Base-by-base conservation (phyloP, 176 grass and related monocot genomes). In the Alloteropsis semialata region DNA sequence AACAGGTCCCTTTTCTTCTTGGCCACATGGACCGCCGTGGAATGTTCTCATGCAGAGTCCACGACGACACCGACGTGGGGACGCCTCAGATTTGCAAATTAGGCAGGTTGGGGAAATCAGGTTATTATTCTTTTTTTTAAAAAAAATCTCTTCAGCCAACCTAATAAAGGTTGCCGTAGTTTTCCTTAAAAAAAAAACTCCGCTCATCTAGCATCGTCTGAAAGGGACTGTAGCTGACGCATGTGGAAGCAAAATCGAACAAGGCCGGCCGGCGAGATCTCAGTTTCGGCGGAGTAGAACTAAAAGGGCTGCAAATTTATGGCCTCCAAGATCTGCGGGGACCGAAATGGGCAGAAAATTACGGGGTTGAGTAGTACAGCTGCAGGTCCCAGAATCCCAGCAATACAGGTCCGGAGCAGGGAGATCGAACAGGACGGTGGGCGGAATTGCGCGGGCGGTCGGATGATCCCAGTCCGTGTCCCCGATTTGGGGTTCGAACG, bases 21-120 rank as follows among this genome's bases (percentile, higher is more conserved):
- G 73, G 36, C 15, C 42, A 21, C 69, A 43, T 62, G 70, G 87
- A 63, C 61, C 69, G 42, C 13, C 29, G 33, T 1, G 63, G 77
- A 85, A 85, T 55, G 75, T 89, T 81, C 21, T 75, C 38, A 54
- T 15, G 61, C n/a, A 33, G 8, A 45, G 41, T 32, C 63, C 53
- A n/a, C 29, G 3, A 51, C 41, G 33, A 37, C 67, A 37, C 67
- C 48, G 24, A 30, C 69, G 81, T 50, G 34, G 57, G 69, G 18
- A 11, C 64, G 50, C 13, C 27, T 54, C 13, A 42, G 63, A 71
- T 77, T 63, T 34, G 61, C n/a, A 50, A 71, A 59, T 29, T n/a
- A 16, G 50, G 37, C 3, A 55, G 50, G 19, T 8, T 53, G 50
- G 18, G 12, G 44, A 63, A 49, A 45, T 21, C 17, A n/a, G 19